Evolutionary conservation across 140 eudicot species (phyloP).

Genomic region (Flaveria floridana): DNA sequence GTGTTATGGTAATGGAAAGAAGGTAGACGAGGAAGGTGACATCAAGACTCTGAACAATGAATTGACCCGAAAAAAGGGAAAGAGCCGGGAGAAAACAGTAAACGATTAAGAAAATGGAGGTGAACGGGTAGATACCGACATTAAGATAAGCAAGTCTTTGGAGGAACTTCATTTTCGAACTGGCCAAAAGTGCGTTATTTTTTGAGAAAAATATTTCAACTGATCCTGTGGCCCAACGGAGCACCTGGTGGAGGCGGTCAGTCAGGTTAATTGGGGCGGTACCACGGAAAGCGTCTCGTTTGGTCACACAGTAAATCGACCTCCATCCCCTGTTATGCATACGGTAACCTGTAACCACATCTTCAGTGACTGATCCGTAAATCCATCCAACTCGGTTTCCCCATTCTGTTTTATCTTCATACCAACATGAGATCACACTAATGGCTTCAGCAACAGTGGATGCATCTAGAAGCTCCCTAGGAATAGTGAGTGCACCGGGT

Average conservation of each 20-base stretch:
- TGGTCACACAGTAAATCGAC: slow-evolving; percentile 86
- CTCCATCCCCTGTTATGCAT: slow-evolving; percentile 97
- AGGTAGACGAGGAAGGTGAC: slow-evolving; percentile 82
- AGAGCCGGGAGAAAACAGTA: slow-evolving; percentile 95
- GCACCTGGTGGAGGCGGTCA: slow-evolving; percentile 91
- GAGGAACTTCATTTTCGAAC: slow-evolving; percentile 68
- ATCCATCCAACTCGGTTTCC: slow-evolving; percentile 95
- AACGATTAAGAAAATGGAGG: slow-evolving; percentile 77
- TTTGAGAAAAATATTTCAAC: slow-evolving; percentile 96
- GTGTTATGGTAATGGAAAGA: slow-evolving; percentile 56
- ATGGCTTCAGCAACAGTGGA: slow-evolving; percentile 92
- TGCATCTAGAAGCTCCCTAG: slow-evolving; percentile 85
- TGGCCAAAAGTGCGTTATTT: slow-evolving; percentile 78
- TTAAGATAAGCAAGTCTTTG: slow-evolving; percentile 83
- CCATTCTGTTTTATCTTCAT: slow-evolving; percentile 96
- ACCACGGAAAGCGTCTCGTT: slow-evolving; percentile 91
- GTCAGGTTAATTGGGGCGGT: slow-evolving; percentile 91
- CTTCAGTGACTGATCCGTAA: slow-evolving; percentile 92
- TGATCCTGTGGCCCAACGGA: slow-evolving; percentile 95
- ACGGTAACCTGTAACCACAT: slow-evolving; percentile 88
- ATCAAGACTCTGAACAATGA: slow-evolving; percentile 70
- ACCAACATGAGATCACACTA: slow-evolving; percentile 89
- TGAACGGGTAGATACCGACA: slow-evolving; percentile 89
- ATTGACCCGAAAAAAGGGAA: slow-evolving; percentile 85
- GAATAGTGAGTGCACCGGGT: slow-evolving; percentile 85